Evolutionary conservation across 2,329 filamentous ascomycete genomes (phyloP), one percentile per base, ranked within the genome.

Genomic region (Fusarium sp.): DNA sequence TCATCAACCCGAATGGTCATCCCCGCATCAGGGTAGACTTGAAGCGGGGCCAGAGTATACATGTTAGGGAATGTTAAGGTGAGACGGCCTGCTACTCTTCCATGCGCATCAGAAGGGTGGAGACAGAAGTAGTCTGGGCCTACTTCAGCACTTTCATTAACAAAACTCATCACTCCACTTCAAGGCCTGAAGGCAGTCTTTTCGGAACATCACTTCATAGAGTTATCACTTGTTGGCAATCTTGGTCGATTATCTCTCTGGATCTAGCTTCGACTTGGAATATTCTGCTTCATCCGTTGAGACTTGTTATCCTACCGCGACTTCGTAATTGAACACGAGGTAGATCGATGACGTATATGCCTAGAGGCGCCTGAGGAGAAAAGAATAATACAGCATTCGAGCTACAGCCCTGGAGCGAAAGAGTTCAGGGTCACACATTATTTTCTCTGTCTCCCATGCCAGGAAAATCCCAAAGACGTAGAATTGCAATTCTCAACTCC

Each of bases 401-500:
- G 29, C 11, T 16, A 4, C 29, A 18, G 16, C 4, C 6, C 11
- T 33, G 7, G 11, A 23, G 21, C 16, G 8, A 15, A 23, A 10
- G 11, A 23, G 16, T 5, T 10, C 11, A 49, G 23, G 4, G 16
- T 4, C 5, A 23, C 3, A 2, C 29, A 33, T 11, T 23, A 7
- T 3, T 4, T 4, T 15, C 7, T 15, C 9, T 21, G 9, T 25
- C 18, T 21, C 31, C 5, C 19, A 68, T 73, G 63, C 10, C 56
- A 31, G 5, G 18, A 5, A 52, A 45, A 23, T 38, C 41, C 12
- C 56, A 71, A 35, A 63, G 66, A n/a, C 62, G 59, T 1, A 58
- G 39, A 19, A 54, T 73, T 7, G 57, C 66, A 44, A 61, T 71
- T 18, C 51, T 71, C 4, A 63, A 66, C 21, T 49, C 42, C 11